A percentile compares a stretch with the other conserved stretches of the same genome.
These are phyloP conservation scores for Talaromyces rugulosus DNA, from an alignment of 2,329 filamentous ascomycete genomes.

Conservation along the genomic window DNA sequence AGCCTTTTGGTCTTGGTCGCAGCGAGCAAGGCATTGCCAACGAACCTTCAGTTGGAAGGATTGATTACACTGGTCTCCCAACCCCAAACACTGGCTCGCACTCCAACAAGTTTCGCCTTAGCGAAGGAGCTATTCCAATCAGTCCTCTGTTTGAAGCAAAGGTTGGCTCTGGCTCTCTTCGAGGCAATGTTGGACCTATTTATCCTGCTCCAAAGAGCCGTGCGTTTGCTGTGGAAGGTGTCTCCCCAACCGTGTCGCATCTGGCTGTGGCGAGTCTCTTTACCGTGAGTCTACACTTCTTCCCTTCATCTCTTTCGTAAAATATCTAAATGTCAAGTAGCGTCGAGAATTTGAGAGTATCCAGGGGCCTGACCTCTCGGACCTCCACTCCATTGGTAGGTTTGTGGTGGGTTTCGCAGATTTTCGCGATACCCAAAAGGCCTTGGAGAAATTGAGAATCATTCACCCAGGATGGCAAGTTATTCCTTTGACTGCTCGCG, in stretches of 20 bases:
- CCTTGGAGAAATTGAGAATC: constrained; percentile 45
- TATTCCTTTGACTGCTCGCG: constrained; percentile 42
- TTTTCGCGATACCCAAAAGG: constrained; percentile 55
- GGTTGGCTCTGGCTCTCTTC: background rate
- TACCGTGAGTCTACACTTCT: constrained; percentile 27
- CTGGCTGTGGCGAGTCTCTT: constrained; percentile 35
- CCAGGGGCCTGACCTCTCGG: constrained; percentile 33
- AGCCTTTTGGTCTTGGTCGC: constrained; percentile 41
- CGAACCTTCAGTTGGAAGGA: constrained; percentile 10
- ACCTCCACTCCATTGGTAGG: constrained; percentile 34
- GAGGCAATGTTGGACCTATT: constrained; percentile 11
- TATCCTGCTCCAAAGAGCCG: constrained; percentile 16
- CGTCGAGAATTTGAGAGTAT: constrained; percentile 34
- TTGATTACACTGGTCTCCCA: constrained; percentile 9
- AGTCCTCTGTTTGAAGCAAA: constrained; percentile 10
- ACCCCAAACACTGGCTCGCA: constrained; percentile 12
- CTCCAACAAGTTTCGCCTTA: background rate
- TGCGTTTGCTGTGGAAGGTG: constrained; percentile 30
- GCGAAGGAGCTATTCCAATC: background rate
- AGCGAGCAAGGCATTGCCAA: constrained; percentile 10
- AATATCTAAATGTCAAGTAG: constrained; percentile 14
- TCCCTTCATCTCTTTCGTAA: background rate
- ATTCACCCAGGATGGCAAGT: constrained; percentile 46
- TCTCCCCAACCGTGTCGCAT: constrained; percentile 27
- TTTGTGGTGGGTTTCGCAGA: constrained; percentile 58